These are phyloP conservation scores for Davidsoniella neocaledoniae DNA, from an alignment of 2,329 filamentous ascomycete species.

Conservation along the genomic window DNA sequence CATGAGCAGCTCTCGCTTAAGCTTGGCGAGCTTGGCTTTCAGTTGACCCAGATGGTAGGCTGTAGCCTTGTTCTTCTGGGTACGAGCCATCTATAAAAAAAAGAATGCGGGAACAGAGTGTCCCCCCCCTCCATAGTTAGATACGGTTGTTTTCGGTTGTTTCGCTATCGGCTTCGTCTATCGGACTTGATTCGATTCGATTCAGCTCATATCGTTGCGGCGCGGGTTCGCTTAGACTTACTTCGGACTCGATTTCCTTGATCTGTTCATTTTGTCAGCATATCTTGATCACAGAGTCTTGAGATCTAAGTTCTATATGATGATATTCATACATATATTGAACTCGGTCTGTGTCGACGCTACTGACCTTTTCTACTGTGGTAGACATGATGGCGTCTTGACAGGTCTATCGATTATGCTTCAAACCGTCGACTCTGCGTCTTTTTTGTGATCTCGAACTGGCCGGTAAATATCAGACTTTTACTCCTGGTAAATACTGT, in stretches of 20 bases:
- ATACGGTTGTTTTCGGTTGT: neutral
- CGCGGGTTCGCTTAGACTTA: constrained; percentile 27
- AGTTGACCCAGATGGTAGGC: constrained; percentile 89
- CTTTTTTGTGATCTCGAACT: neutral
- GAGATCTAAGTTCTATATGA: neutral
- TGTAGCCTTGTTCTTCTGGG: constrained; percentile 94
- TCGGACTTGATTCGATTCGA: neutral
- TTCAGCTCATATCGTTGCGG: neutral
- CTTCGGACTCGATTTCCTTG: constrained; percentile 91
- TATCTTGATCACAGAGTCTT: neutral
- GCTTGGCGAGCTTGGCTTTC: constrained; percentile 94
- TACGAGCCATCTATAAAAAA: constrained; percentile 62
- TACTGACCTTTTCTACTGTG: constrained; percentile 79
- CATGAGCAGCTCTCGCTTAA: constrained; percentile 89
- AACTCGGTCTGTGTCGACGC: neutral
- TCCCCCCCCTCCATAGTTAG: constrained; percentile 5
- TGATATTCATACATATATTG: neutral
- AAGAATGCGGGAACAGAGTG: no score
- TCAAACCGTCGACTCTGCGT: constrained; percentile 10
- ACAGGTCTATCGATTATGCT: neutral
- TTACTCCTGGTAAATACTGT: no score
- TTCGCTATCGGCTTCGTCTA: neutral
- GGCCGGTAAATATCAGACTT: no score
- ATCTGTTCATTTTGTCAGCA: constrained; percentile 39
- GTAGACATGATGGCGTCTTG: constrained; percentile 53